phyloP scores from a whole-genome alignment of 164 flowering plant species.

The Magnolia officinalis region DNA sequence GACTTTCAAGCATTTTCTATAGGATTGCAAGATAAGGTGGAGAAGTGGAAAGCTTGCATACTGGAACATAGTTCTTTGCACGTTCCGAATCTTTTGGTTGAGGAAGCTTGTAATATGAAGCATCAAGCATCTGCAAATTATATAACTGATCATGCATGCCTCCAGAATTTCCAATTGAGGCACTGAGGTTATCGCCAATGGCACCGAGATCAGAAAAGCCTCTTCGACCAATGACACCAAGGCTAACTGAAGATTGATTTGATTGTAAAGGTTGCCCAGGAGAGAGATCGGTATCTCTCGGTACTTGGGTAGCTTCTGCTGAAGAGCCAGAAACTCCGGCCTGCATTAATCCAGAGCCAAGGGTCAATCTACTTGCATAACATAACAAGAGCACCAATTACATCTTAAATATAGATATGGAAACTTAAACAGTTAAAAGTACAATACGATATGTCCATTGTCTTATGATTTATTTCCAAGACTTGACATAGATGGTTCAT shows the following conservation, averaged over 20 bases:
- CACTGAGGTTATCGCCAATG: slow-evolving; percentile 76
- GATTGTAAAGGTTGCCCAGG: slow-evolving; percentile 83
- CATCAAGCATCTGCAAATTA: slow-evolving; percentile 88
- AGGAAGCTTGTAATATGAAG: slow-evolving; percentile 83
- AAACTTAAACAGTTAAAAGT: neutral
- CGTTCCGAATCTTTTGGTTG: slow-evolving; percentile 97
- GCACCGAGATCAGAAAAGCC: slow-evolving; percentile 91
- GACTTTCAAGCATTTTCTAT: neutral
- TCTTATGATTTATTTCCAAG: neutral
- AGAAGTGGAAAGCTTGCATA: slow-evolving; percentile 27
- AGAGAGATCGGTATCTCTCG: slow-evolving; percentile 72
- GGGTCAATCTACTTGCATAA: neutral
- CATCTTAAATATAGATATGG: neutral
- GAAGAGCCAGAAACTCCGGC: slow-evolving; percentile 50
- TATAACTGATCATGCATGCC: slow-evolving; percentile 71
- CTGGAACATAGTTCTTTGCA: slow-evolving; percentile 76
- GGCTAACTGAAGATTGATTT: slow-evolving; percentile 56
- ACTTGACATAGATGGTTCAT: neutral
- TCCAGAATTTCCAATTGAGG: slow-evolving; percentile 41
- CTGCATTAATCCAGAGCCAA: slow-evolving; percentile 28
- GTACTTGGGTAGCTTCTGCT: slow-evolving; percentile 49
- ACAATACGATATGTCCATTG: neutral
- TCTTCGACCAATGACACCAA: slow-evolving; percentile 95
- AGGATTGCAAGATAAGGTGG: neutral
- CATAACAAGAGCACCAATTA: neutral